A percentile compares a stretch with the other conserved stretches of the same genome.
phyloP scores from a whole-genome alignment of 768 basidiomycete species.

The Boletales sp. region DNA sequence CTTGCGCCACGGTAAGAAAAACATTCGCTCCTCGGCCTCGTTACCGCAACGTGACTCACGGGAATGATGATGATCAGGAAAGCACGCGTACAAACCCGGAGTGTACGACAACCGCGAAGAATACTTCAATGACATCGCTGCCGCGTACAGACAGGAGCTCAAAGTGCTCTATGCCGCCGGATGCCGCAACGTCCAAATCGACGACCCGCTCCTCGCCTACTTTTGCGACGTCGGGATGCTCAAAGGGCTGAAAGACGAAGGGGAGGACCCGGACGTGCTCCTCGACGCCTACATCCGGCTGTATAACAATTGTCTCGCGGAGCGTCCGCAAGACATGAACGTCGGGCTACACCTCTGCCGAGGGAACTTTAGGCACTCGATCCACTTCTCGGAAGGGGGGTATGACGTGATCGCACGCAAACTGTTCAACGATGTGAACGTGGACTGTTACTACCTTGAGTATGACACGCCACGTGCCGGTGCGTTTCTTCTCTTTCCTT shows the following conservation, averaged over 20 bases:
- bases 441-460: constrained; percentile 45
- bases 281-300: constrained; percentile 55
- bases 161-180: constrained; percentile 43
- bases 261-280: constrained; percentile 58
- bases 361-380: constrained; percentile 30
- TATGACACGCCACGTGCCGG: constrained; percentile 48
- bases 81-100: constrained; percentile 18
- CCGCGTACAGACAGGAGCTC: constrained; percentile 45
- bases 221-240: constrained; percentile 61
- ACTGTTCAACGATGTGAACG: constrained; percentile 42
- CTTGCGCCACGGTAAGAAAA: constrained; percentile 54
- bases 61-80: constrained; percentile 4
- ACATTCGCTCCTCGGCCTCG: neutral
- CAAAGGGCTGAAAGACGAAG: constrained; percentile 54
- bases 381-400: constrained; percentile 44
- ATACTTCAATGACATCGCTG: constrained; percentile 48
- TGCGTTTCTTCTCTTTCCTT: constrained; percentile 1
- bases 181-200: constrained; percentile 42
- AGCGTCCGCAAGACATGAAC: constrained; percentile 37
- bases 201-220: constrained; percentile 51
- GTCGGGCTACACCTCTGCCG: constrained; percentile 44
- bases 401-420: constrained; percentile 44
- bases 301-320: constrained; percentile 37
- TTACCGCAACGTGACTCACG: neutral
- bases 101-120: constrained; percentile 30